Evolutionary conservation across 2,329 filamentous ascomycete genomes (phyloP).

Genomic region (Colletotrichum sidae): DNA sequence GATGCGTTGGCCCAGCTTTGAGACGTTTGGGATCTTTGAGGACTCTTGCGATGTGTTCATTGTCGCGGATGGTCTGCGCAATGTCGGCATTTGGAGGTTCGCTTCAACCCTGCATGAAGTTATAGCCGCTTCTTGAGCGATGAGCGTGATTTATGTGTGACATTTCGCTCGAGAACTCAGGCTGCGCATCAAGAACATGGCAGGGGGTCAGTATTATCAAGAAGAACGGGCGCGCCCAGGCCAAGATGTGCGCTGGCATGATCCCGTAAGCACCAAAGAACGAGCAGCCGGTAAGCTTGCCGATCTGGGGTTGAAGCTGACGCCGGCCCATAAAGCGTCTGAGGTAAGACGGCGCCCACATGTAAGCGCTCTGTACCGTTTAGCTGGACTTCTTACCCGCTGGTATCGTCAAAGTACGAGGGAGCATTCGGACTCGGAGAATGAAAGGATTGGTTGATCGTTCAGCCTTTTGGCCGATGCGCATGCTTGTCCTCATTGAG

Average conservation of each 20-base stretch:
- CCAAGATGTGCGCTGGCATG: constrained; percentile 22
- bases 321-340: constrained; percentile 7
- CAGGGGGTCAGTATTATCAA: neutral
- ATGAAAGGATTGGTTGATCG: neutral
- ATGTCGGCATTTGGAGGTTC: neutral
- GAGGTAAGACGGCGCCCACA: constrained; percentile 33
- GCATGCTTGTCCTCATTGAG: neutral
- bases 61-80: neutral
- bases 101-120: neutral
- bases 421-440: neutral
- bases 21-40: neutral
- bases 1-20: constrained; percentile 18
- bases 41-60: constrained; percentile 17
- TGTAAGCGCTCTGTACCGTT: constrained; percentile 23
- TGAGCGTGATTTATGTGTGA: constrained; percentile 13
- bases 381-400: too few relatives aligned
- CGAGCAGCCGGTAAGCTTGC: neutral
- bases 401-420: too few relatives aligned
- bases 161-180: neutral
- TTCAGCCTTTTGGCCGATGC: neutral
- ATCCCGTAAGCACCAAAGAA: neutral
- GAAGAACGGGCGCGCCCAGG: neutral
- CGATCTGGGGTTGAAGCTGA: constrained; percentile 2
- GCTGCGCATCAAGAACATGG: neutral
- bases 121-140: neutral